phyloP scores from a whole-genome alignment of 805 yeast species.

The Spathaspora girioi region DNA sequence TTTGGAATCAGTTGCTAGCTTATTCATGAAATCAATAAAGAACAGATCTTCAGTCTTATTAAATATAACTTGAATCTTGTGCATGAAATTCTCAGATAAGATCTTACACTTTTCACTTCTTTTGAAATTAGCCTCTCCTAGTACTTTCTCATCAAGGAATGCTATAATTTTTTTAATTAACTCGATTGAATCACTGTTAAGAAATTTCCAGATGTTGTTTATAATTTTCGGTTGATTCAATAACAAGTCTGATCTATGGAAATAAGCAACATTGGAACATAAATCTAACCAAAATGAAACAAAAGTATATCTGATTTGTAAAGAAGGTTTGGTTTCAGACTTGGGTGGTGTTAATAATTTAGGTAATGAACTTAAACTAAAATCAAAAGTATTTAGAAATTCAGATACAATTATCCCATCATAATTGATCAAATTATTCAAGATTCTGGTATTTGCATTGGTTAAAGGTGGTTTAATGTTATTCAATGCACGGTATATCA shows the following conservation, averaged over 20 bases:
- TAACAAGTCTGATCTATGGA: slow-evolving; percentile 64
- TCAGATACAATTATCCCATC: slow-evolving; percentile 51
- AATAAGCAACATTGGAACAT: slow-evolving; percentile 44
- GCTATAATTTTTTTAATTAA: slow-evolving; percentile 39
- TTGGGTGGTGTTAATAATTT: slow-evolving; percentile 55
- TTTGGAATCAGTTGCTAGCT: slow-evolving; percentile 46
- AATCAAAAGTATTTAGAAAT: slow-evolving; percentile 65
- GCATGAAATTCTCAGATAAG: slow-evolving; percentile 72
- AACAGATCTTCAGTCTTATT: slow-evolving; percentile 19
- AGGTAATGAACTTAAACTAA: slow-evolving; percentile 57
- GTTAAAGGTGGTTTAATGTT: slow-evolving; percentile 56
- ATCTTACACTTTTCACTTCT: slow-evolving; percentile 70
- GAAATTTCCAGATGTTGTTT: slow-evolving; percentile 64
- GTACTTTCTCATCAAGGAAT: slow-evolving; percentile 47
- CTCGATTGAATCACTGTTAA: slow-evolving; percentile 50
- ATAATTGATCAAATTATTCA: slow-evolving; percentile 48
- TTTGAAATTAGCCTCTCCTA: slow-evolving; percentile 58
- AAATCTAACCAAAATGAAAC: slow-evolving; percentile 59
- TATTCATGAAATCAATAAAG: slow-evolving; percentile 45
- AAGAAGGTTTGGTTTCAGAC: slow-evolving; percentile 25
- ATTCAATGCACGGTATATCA: slow-evolving; percentile 64
- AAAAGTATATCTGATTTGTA: slow-evolving; percentile 56
- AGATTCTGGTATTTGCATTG: slow-evolving; percentile 56
- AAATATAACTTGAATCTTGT: slow-evolving; percentile 52
- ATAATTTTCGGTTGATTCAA: slow-evolving; percentile 49